These are phyloP conservation scores for Aspergillus calidoustus DNA, from an alignment of 2,329 filamentous ascomycete genomes.

Conservation along the genomic window DNA sequence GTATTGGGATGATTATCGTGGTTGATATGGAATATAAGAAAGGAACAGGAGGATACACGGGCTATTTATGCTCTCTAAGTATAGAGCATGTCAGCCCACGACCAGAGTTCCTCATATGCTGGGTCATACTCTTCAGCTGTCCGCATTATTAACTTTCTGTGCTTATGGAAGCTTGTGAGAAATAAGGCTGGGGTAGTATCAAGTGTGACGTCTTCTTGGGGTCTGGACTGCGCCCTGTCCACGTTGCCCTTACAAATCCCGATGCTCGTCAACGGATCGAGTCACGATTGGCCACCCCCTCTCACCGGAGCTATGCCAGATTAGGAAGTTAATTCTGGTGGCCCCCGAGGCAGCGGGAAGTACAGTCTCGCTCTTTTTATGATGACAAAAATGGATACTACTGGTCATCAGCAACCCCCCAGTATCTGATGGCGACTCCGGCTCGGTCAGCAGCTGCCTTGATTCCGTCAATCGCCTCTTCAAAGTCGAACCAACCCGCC, in stretches of 20 bases:
- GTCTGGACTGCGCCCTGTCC: background rate
- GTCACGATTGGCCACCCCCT: too few relatives aligned
- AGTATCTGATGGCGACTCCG: too few relatives aligned
- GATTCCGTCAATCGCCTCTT: too few relatives aligned
- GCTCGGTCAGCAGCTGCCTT: too few relatives aligned
- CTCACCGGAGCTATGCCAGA: background rate
- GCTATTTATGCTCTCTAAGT: background rate
- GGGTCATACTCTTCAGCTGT: background rate
- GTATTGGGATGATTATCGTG: background rate
- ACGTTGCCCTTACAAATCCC: background rate
- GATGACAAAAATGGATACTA: too few relatives aligned
- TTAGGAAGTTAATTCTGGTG: background rate
- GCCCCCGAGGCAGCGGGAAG: too few relatives aligned
- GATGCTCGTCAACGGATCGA: background rate
- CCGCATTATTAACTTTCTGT: background rate
- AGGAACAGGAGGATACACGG: background rate
- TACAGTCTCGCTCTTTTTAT: too few relatives aligned
- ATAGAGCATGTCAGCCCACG: too few relatives aligned
- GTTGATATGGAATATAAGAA: background rate
- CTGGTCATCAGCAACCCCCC: too few relatives aligned
- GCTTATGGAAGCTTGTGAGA: background rate
- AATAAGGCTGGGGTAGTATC: background rate
- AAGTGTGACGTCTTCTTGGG: background rate
- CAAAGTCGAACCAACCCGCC: too few relatives aligned
- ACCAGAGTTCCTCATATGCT: background rate